phyloP scores from a whole-genome alignment of 2,329 filamentous ascomycete genomes.

The Fusarium siculi region DNA sequence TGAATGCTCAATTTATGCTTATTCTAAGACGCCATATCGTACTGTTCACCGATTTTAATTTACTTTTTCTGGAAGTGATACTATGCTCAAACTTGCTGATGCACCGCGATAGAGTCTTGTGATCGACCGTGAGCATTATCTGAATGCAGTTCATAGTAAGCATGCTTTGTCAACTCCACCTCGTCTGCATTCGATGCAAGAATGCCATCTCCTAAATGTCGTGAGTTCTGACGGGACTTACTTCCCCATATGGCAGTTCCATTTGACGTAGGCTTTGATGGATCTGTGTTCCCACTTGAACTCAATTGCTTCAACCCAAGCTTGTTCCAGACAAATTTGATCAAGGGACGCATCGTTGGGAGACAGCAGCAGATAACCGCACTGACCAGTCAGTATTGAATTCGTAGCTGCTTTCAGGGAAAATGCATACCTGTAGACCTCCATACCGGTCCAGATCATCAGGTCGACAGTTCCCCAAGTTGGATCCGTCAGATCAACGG shows the following conservation, averaged over 20 bases:
- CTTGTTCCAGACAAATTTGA: neutral
- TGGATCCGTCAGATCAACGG: neutral
- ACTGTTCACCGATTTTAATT: neutral
- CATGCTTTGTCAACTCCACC: neutral
- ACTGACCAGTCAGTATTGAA: neutral
- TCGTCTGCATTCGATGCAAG: neutral
- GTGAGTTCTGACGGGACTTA: neutral
- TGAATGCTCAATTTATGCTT: neutral
- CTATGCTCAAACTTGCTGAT: neutral
- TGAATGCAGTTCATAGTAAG: neutral
- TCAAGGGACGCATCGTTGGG: neutral
- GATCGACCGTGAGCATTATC: neutral
- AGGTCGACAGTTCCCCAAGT: slow-evolving; percentile 6
- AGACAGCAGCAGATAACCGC: slow-evolving; percentile 6
- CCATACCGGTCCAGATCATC: slow-evolving; percentile 6
- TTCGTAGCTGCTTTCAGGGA: rapidly evolving
- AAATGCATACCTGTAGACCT: neutral
- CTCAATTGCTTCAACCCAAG: neutral
- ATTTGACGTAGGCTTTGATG: neutral
- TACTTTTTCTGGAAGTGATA: rapidly evolving
- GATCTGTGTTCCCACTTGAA: neutral
- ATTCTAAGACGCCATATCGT: neutral
- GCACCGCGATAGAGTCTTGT: neutral
- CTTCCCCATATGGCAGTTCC: neutral
- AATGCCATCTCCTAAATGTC: neutral